Evolutionary conservation across 2,329 filamentous ascomycete genomes (phyloP), one percentile per base, ranked within the genome.

Genomic region (Alternaria atra): DNA sequence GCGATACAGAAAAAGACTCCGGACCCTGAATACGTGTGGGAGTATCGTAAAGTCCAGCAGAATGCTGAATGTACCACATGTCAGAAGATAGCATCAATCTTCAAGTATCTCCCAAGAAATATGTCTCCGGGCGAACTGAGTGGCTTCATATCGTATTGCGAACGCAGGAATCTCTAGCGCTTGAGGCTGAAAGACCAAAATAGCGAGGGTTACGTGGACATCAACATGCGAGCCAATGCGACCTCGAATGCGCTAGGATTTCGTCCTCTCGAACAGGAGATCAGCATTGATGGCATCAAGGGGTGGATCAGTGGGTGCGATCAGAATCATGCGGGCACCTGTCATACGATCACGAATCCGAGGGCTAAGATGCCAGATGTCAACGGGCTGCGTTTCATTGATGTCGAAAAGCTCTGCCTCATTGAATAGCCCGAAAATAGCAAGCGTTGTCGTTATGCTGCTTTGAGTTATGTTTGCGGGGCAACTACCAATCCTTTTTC

Each of bases 381-480:
- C 23, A 27, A 10, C 5, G 23, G 25, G 0, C 9, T 43, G 0
- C 0, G 10, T 0, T 43, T 25, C 1, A 43, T 25, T 0, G 20
- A 43, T 23, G 40, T 43, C 8, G 40, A 43, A 4, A 27, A 43
- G 5, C 40, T 15, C 1, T 43, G 17, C 4, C 40, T 43, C 3
- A 20, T 43, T 3, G 23, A 9, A 3, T 20, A 43, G 23, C 12
- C 12, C 0, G 3, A 15, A 6, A 12, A 15, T n/a, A 20, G 0
- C 1, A 23, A 20, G 0, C 1, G 13, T 3, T 1, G 2, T 9
- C 40, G 40, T 25, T 43, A 43, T 7, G 17, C 12, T 5, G 39
- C 17, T 17, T 23, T 42, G 17, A 42, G 39, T 5, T 42, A 42
- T 15, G 9, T 42, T 15, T 42, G 20, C 20, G 17, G 39, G 6